A percentile compares a stretch with the other conserved stretches of the same genome.
Conservation (phyloP, 306 rosid species). For the Datisca glomerata region DNA sequence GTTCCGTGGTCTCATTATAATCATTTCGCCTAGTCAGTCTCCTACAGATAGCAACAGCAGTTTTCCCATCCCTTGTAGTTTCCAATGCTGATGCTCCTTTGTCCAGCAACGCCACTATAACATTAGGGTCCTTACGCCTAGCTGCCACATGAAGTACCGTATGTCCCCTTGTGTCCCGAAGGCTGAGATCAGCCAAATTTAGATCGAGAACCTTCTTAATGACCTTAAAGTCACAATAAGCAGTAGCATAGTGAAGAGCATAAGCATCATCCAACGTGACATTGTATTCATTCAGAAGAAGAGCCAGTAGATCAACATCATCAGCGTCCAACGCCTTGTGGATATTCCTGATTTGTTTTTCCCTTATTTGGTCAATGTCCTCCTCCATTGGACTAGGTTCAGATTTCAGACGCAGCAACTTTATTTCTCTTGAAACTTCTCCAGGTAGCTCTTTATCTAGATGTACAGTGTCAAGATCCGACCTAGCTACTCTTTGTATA, state of each 20-base stretch:
- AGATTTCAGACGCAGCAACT: constrained; percentile 23
- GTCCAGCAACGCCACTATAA: constrained; percentile 54
- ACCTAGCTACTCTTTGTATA: constrained; percentile 56
- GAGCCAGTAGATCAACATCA: constrained; percentile 70
- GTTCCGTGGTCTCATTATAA: constrained; percentile 29
- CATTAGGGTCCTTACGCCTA: constrained; percentile 69
- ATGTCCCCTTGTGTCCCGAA: constrained; percentile 38
- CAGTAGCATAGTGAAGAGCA: constrained; percentile 77
- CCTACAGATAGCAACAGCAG: constrained; percentile 73
- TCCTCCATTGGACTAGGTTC: constrained; percentile 25
- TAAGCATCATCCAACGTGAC: constrained; percentile 59
- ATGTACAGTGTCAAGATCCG: constrained; percentile 47
- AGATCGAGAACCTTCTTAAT: constrained; percentile 58
- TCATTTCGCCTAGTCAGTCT: constrained; percentile 78
- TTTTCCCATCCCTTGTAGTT: constrained; percentile 56
- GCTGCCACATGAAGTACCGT: constrained; percentile 84
- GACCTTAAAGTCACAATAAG: constrained; percentile 78
- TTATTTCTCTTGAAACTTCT: constrained; percentile 36
- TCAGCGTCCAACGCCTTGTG: constrained; percentile 77
- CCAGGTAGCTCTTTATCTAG: constrained; percentile 69
- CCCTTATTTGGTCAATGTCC: constrained; percentile 22
- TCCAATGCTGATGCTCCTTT: constrained; percentile 56
- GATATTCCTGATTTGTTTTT: constrained; percentile 47
- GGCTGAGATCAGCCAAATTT: constrained; percentile 37
- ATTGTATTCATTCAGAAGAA: constrained; percentile 53